These are phyloP conservation scores for Pseudogymnoascus sp. DNA, from an alignment of 2,329 filamentous ascomycete genomes.

Conservation along the genomic window DNA sequence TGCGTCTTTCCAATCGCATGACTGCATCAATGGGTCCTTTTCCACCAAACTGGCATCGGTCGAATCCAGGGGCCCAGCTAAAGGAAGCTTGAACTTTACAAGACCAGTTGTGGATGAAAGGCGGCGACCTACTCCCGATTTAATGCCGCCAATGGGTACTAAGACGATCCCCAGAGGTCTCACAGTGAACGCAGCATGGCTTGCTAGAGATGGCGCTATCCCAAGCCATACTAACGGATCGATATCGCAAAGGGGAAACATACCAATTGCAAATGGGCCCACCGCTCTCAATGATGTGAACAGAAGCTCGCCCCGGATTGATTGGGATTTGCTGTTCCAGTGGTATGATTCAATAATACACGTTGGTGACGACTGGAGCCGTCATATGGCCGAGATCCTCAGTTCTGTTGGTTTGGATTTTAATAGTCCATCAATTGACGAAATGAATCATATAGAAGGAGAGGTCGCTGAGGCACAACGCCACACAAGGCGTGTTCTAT, in stretches of 20 bases:
- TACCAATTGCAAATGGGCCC: background rate
- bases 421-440: slow-evolving; percentile 18
- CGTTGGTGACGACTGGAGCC: slow-evolving; percentile 61
- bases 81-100: slow-evolving; percentile 19
- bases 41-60: slow-evolving; percentile 41
- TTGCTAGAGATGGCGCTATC: slow-evolving; percentile 54
- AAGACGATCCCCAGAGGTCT: slow-evolving; percentile 71
- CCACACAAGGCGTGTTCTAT: slow-evolving; percentile 61
- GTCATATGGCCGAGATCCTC: slow-evolving; percentile 49
- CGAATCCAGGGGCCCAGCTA: slow-evolving; percentile 25
- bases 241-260: slow-evolving; percentile 30
- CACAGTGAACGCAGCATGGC: slow-evolving; percentile 77
- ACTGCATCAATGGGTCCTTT: slow-evolving; percentile 74
- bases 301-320: slow-evolving; percentile 59
- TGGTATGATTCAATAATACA: slow-evolving; percentile 71
- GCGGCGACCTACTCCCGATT: slow-evolving; percentile 26
- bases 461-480: slow-evolving; percentile 56
- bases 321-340: slow-evolving; percentile 63
- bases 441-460: slow-evolving; percentile 41
- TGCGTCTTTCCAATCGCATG: slow-evolving; percentile 59
- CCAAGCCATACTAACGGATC: slow-evolving; percentile 31
- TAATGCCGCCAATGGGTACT: slow-evolving; percentile 59
- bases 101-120: slow-evolving; percentile 29
- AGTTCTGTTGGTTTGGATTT: slow-evolving; percentile 21
- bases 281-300: slow-evolving; percentile 38